Evolutionary conservation across 169 alveolate species (phyloP).

Genomic region (Plasmodium reichenowi): DNA sequence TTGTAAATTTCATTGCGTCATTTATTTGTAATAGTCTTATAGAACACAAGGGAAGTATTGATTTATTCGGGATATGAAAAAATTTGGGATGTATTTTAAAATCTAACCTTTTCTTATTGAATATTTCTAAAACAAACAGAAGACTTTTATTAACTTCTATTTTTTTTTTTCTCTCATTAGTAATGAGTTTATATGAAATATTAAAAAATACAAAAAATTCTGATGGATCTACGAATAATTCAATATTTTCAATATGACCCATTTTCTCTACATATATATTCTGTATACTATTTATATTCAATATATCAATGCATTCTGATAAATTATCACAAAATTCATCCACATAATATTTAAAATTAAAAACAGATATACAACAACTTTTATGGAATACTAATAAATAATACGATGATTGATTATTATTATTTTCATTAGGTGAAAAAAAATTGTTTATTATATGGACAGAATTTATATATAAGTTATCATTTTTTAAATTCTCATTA

Average conservation of each 20-base stretch:
- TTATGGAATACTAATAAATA: slow-evolving; percentile 56
- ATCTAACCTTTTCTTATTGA: slow-evolving; percentile 63
- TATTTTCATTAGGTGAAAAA: slow-evolving; percentile 7
- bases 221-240: slow-evolving; percentile 69
- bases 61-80: slow-evolving; percentile 14
- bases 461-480: slow-evolving; percentile 32
- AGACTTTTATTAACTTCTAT: slow-evolving; percentile 26
- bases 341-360: slow-evolving; percentile 20
- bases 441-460: slow-evolving; percentile 43
- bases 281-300: slow-evolving; percentile 18
- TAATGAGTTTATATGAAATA: slow-evolving; percentile 14
- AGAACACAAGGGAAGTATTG: slow-evolving; percentile 51
- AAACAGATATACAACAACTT: slow-evolving; percentile 53
- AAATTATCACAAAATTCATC: not conserved
- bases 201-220: slow-evolving; percentile 71
- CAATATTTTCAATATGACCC: slow-evolving; percentile 27
- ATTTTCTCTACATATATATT: slow-evolving; percentile 41
- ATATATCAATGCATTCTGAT: slow-evolving; percentile 43
- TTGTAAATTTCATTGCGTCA: slow-evolving; percentile 38
- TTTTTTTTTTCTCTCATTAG: not conserved
- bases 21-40: slow-evolving; percentile 41
- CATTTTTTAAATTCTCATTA: not conserved
- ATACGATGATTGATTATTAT: slow-evolving; percentile 6
- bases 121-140: slow-evolving; percentile 49
- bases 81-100: slow-evolving; percentile 66